These are phyloP conservation scores for Teunomyces pallodes DNA, from an alignment of 805 yeast species.

Conservation along the genomic window DNA sequence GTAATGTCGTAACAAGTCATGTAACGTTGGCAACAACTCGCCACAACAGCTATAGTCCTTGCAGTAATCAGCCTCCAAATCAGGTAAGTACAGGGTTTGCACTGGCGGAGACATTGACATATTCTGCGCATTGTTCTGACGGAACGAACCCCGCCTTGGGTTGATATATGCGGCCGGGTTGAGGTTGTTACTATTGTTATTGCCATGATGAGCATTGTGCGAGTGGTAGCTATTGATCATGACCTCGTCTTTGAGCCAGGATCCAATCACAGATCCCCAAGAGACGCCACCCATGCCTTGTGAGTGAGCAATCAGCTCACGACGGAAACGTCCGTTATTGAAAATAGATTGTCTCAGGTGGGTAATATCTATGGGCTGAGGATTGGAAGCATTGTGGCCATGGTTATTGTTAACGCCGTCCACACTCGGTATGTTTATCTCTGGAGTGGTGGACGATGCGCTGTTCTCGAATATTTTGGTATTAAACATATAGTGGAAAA, in stretches of 20 bases:
- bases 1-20: conserved; percentile 89
- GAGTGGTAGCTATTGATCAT: conserved; percentile 42
- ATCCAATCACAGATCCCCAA: conserved; percentile 95
- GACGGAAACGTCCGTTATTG: conserved; percentile 51
- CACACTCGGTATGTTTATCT: conserved; percentile 26
- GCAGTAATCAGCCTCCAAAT: conserved; percentile 92
- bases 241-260: conserved; percentile 94
- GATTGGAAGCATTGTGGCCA: conserved; percentile 13
- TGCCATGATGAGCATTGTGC: conserved; percentile 8
- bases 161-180: conserved; percentile 25
- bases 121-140: conserved; percentile 18
- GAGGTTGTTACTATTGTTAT: conserved; percentile 12
- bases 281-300: conserved; percentile 98
- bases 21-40: conserved; percentile 83
- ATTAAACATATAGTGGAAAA: conserved; percentile 32
- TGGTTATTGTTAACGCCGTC: conserved; percentile 1
- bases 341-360: conserved; percentile 38
- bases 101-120: conserved; percentile 62
- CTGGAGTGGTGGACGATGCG: conserved; percentile 22
- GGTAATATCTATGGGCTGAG: conserved; percentile 46
- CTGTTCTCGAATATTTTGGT: conserved; percentile 40
- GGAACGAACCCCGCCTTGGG: conserved; percentile 39
- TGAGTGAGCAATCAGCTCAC: conserved; percentile 92
- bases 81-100: conserved; percentile 78
- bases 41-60: conserved; percentile 97